Base-by-base conservation (phyloP, 495 filamentous ascomycete genomes). In the Neurospora tetraspora region DNA sequence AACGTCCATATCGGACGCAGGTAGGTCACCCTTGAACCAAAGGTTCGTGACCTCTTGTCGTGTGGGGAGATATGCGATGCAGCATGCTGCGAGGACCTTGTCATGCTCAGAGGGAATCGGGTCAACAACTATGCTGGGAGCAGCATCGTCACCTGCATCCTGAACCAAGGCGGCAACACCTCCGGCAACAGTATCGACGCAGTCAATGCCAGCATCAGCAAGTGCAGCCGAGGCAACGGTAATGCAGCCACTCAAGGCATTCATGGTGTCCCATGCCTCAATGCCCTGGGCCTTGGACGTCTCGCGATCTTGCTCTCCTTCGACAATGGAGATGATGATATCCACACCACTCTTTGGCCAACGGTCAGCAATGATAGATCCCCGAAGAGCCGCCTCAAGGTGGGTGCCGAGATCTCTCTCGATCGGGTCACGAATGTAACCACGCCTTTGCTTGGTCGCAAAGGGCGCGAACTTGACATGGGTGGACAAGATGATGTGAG, bases 261-360 rank as follows among this genome's bases (percentile, higher is more conserved):
- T 93, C 93, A 99, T 95, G 76, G 81, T 80, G 71, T 85, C 85
- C 86, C 92, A 89, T 0, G 91, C 90, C 70, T 88, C 87, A 71
- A 92, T 91, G 73, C 89, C 90, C 27, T 82, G 76, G 18, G 77
- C 78, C 36, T 80, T 82, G 2, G 82, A 81, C n/a, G 78, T 79
- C 36, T 83, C 81, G 34, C 85, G 80, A 59, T 82, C 80, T 74
- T 88, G 85, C 74, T 98, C 96, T 7, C 93, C 96, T 83, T 99
- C 96, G 16, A 99, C 83, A 47, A 99, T 89, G 0, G 94, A 98
- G 70, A 99, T 87, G 9, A 96, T 90, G 39, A 98, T 89, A 74
- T 99, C 96, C 14, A 97, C 89, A 20, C 94, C 94, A 79, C 93
- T 97, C 86, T 99, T 99, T 20, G 96, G 96, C 93, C 96, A 99